Conservation (phyloP, 2,329 filamentous ascomycete species). For the Penicillium sp. region DNA sequence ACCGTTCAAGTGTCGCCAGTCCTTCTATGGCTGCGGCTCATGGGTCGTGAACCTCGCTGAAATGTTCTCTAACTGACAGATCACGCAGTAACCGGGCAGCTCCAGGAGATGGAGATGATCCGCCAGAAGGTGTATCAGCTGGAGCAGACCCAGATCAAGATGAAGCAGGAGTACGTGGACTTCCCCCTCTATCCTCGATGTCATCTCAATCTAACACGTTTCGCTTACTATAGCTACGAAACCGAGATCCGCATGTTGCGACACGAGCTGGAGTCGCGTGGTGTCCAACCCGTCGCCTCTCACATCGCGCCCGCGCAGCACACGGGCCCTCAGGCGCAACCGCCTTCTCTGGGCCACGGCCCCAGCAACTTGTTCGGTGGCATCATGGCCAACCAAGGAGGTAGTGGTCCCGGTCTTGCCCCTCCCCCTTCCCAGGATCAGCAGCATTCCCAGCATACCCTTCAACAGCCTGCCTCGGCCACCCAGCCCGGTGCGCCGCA, state of each 20-base stretch:
- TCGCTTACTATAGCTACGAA: slow-evolving; percentile 68
- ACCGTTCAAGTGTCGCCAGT: slow-evolving; percentile 10
- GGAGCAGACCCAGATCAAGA: slow-evolving; percentile 81
- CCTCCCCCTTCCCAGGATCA: slow-evolving; percentile 69
- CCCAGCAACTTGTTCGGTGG: slow-evolving; percentile 88
- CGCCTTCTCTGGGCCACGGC: slow-evolving; percentile 81
- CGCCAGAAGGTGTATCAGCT: slow-evolving; percentile 89
- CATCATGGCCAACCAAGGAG: slow-evolving; percentile 88
- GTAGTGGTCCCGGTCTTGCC: slow-evolving; percentile 80
- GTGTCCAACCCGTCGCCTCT: slow-evolving; percentile 62
- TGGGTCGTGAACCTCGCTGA: slow-evolving; percentile 20
- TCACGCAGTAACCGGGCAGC: slow-evolving; percentile 74
- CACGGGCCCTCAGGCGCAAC: slow-evolving; percentile 78
- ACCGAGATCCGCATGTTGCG: slow-evolving; percentile 83
- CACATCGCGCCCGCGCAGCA: slow-evolving; percentile 74
- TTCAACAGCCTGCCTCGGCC: slow-evolving; percentile 58
- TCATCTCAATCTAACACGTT: not conserved
- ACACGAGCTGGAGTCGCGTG: slow-evolving; percentile 77
- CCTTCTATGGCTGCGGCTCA: slow-evolving; percentile 10
- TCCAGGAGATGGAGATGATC: slow-evolving; percentile 93
- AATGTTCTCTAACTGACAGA: slow-evolving; percentile 30
- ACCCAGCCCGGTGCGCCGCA: slow-evolving; percentile 64
- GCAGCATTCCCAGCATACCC: slow-evolving; percentile 57
- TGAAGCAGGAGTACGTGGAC: slow-evolving; percentile 81
- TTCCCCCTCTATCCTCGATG: not conserved